These are phyloP conservation scores for Coriolopsis trogii DNA, from an alignment of 1,284 basidiomycete genomes.

Conservation along the genomic window DNA sequence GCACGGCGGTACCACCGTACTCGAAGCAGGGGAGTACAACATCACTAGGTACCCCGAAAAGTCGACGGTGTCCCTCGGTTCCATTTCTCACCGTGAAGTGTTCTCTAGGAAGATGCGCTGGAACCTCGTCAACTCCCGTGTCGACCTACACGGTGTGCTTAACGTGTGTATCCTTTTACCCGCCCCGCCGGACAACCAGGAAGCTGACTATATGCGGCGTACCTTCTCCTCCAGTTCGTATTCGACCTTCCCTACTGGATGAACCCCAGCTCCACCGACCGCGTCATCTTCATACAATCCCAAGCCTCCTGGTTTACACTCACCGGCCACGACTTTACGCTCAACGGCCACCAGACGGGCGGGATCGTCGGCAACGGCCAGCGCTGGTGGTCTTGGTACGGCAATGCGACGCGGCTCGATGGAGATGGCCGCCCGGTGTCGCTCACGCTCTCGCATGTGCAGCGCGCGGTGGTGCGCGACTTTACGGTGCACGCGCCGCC, in stretches of 20 bases:
- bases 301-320: conserved; percentile 72
- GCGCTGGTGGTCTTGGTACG: conserved; percentile 54
- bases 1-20: conserved; percentile 49
- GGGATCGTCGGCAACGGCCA: conserved; percentile 69
- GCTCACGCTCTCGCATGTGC: conserved; percentile 55
- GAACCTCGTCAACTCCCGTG: conserved; percentile 52
- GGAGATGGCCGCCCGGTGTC: conserved; percentile 67
- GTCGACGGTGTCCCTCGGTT: neutral
- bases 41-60: conserved; percentile 45
- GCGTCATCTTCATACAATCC: conserved; percentile 64
- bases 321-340: conserved; percentile 57
- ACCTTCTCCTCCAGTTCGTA: conserved; percentile 45
- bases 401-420: conserved; percentile 47
- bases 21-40: conserved; percentile 50
- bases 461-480: conserved; percentile 48
- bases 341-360: conserved; percentile 61
- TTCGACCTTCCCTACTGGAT: conserved; percentile 67
- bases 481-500: conserved; percentile 62
- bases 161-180: conserved; percentile 29
- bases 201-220: neutral
- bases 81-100: neutral
- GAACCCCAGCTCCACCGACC: conserved; percentile 55
- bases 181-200: no score
- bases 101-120: conserved; percentile 58
- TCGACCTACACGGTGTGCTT: conserved; percentile 58